Evolutionary conservation across 1,284 basidiomycete genomes (phyloP).

Genomic region (Takashimella tepidaria): DNA sequence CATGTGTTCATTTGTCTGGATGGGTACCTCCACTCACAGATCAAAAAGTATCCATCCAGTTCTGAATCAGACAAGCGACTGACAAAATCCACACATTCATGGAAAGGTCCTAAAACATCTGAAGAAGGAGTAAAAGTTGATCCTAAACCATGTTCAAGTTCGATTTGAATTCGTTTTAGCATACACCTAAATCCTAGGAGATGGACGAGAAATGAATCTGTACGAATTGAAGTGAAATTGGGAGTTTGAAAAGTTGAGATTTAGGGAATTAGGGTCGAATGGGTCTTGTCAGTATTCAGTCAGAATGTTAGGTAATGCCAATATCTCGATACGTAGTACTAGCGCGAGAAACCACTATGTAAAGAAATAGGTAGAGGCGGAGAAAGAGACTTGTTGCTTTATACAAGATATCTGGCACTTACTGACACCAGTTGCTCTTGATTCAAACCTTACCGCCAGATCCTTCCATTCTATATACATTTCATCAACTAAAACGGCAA

Average conservation of each 20-base stretch:
- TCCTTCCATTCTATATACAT: constrained; percentile 15
- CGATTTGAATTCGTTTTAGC: constrained; percentile 27
- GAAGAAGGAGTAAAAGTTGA: constrained; percentile 16
- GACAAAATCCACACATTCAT: constrained; percentile 21
- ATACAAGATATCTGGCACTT: no score
- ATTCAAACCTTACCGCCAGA: neutral
- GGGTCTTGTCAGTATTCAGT: no score
- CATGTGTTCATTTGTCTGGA: no score
- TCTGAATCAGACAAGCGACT: constrained; percentile 8
- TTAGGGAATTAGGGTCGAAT: no score
- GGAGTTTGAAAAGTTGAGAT: no score
- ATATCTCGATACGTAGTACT: no score
- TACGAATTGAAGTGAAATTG: neutral
- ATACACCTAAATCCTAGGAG: constrained; percentile 31
- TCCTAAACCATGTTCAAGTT: constrained; percentile 26
- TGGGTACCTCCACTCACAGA: no score
- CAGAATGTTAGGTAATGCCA: no score
- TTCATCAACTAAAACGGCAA: constrained; percentile 13
- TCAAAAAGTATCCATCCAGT: constrained; percentile 22
- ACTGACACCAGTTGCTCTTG: constrained; percentile 21
- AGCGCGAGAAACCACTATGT: no score
- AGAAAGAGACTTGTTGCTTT: no score
- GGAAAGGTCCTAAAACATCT: constrained; percentile 18
- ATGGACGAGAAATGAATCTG: constrained; percentile 21
- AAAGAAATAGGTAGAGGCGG: no score